phyloP scores from a whole-genome alignment of 2,329 filamentous ascomycete species.

The Claviceps quebecensis region DNA sequence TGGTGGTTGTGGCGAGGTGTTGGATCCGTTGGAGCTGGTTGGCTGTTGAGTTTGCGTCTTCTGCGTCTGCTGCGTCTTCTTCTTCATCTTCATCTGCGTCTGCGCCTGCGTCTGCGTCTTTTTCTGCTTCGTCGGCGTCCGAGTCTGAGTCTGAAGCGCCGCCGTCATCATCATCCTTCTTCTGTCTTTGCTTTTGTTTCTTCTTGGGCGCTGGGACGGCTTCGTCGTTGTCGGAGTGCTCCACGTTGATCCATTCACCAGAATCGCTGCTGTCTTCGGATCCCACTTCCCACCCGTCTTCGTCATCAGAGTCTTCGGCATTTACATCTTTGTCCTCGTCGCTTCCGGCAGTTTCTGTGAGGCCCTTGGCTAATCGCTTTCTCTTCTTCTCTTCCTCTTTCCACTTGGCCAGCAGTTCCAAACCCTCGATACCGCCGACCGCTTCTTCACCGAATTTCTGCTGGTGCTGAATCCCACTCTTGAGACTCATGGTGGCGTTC shows the following conservation, averaged over 20 bases:
- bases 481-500: slow-evolving; percentile 72
- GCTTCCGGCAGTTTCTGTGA: slow-evolving; percentile 46
- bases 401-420: slow-evolving; percentile 84
- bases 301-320: slow-evolving; percentile 39
- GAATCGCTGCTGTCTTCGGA: slow-evolving; percentile 49
- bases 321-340: slow-evolving; percentile 48
- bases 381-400: slow-evolving; percentile 77
- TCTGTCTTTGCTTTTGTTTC: slow-evolving; percentile 16
- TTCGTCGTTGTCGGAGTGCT: slow-evolving; percentile 61
- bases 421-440: slow-evolving; percentile 70
- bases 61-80: slow-evolving; percentile 13
- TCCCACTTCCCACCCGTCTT: slow-evolving; percentile 46
- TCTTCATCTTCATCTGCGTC: slow-evolving; percentile 1
- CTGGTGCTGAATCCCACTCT: slow-evolving; percentile 59
- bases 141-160: slow-evolving; percentile 13
- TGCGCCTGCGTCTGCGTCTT: neutral
- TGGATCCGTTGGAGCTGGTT: slow-evolving; percentile 39
- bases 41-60: slow-evolving; percentile 28
- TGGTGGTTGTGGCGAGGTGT: slow-evolving; percentile 79
- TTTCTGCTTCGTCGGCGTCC: slow-evolving; percentile 6
- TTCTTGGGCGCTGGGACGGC: slow-evolving; percentile 44
- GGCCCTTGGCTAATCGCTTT: slow-evolving; percentile 54
- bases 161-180: slow-evolving; percentile 15
- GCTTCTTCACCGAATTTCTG: slow-evolving; percentile 73
- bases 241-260: slow-evolving; percentile 88